phyloP scores from a whole-genome alignment of 2,329 filamentous ascomycete genomes.

The Arthroderma sp. region DNA sequence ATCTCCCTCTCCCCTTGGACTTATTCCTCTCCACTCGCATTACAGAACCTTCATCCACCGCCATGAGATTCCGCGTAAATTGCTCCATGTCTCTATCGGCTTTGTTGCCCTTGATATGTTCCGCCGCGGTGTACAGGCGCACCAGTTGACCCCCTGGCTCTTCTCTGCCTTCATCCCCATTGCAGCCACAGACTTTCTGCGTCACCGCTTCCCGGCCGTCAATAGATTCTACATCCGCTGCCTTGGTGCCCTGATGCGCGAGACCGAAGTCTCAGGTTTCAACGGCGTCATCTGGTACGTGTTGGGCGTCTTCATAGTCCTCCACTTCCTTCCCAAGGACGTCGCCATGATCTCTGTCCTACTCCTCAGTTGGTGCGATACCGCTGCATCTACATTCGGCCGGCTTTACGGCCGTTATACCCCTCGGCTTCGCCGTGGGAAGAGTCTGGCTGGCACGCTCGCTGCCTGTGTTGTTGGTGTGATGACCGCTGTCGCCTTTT shows the following conservation, averaged over 20 bases:
- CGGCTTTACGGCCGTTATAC: constrained; percentile 83
- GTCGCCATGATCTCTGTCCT: constrained; percentile 80
- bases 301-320: constrained; percentile 73
- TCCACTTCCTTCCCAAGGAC: constrained; percentile 85
- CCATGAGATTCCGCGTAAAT: constrained; percentile 90
- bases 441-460: constrained; percentile 78
- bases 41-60: constrained; percentile 90
- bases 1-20: constrained; percentile 79
- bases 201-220: constrained; percentile 67
- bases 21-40: constrained; percentile 89
- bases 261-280: constrained; percentile 85
- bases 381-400: constrained; percentile 88
- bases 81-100: constrained; percentile 88
- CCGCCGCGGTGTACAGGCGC: constrained; percentile 61
- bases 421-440: constrained; percentile 68
- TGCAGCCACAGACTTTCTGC: constrained; percentile 64
- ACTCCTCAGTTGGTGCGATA: constrained; percentile 94
- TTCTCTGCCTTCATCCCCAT: constrained; percentile 74
- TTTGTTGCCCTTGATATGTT: constrained; percentile 88
- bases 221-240: constrained; percentile 78
- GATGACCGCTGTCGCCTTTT: constrained; percentile 73
- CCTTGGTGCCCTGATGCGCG: constrained; percentile 87
- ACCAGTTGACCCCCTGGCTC: constrained; percentile 69
- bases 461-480: constrained; percentile 76
- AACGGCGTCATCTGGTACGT: constrained; percentile 98